Evolutionary conservation across 345 rosid genomes (phyloP).

Genomic region (Garcia nutans): DNA sequence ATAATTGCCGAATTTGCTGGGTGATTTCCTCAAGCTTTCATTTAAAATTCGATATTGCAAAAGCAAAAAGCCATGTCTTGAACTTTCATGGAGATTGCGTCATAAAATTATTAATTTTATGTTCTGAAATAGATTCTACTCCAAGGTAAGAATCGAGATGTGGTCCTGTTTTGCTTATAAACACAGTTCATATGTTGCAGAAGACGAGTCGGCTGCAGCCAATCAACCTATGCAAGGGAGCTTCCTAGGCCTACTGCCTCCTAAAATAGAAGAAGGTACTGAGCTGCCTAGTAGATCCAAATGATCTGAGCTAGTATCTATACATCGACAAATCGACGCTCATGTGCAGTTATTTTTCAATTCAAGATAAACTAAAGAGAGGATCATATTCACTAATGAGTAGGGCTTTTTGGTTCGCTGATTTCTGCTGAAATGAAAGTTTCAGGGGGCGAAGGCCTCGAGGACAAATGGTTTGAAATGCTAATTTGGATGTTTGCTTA

Average conservation of each 20-base stretch:
- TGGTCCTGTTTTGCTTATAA: background rate
- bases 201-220: conserved; percentile 63
- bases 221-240: conserved; percentile 70
- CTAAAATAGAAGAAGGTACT: conserved; percentile 60
- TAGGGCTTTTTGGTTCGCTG: conserved; percentile 26
- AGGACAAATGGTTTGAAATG: conserved; percentile 33
- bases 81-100: background rate
- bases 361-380: background rate
- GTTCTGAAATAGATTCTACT: too few relatives aligned
- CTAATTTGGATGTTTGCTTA: conserved; percentile 29
- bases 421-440: conserved; percentile 15
- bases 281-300: conserved; percentile 50
- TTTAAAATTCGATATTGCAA: background rate
- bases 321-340: conserved; percentile 7
- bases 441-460: conserved; percentile 30
- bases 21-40: background rate
- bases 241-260: conserved; percentile 72
- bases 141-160: background rate
- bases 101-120: background rate
- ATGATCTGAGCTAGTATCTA: conserved; percentile 25
- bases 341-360: conserved; percentile 8
- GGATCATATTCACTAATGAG: conserved; percentile 18
- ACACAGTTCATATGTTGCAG: conserved; percentile 38
- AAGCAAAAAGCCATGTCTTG: background rate
- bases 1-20: too few relatives aligned